These are phyloP conservation scores for Papiliotrema terrestris DNA, from an alignment of 1,284 basidiomycete genomes.

Conservation along the genomic window DNA sequence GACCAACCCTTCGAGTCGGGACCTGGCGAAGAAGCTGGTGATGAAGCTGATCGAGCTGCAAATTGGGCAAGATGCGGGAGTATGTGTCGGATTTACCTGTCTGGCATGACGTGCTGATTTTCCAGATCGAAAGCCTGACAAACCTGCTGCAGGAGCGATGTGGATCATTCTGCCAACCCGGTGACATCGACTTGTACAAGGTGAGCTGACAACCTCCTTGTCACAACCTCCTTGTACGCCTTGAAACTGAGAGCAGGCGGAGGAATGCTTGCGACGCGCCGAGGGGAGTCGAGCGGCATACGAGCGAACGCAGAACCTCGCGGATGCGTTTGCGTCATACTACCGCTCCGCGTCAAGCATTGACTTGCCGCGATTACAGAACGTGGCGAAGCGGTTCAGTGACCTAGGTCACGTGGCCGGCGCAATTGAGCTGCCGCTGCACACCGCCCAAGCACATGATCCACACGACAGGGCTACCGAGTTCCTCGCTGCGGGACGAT, in stretches of 20 bases:
- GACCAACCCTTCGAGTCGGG: constrained; percentile 74
- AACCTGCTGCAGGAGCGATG: constrained; percentile 91
- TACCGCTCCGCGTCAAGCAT: neutral
- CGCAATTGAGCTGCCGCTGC: constrained; percentile 78
- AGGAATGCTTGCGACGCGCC: constrained; percentile 88
- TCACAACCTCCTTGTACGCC: too few relatives aligned
- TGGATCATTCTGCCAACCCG: constrained; percentile 94
- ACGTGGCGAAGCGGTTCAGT: constrained; percentile 82
- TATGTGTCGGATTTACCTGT: constrained; percentile 49
- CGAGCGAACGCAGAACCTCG: constrained; percentile 71
- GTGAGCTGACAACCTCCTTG: too few relatives aligned
- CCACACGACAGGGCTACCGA: constrained; percentile 70
- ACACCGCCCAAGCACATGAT: constrained; percentile 79
- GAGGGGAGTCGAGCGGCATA: constrained; percentile 69
- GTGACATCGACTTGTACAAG: constrained; percentile 98
- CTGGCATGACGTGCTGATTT: constrained; percentile 3
- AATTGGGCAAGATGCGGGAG: constrained; percentile 91
- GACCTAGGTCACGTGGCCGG: constrained; percentile 75
- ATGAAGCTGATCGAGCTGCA: constrained; percentile 96
- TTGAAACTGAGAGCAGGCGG: constrained; percentile 59
- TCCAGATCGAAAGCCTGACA: constrained; percentile 89
- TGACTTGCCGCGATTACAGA: constrained; percentile 68
- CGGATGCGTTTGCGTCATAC: constrained; percentile 61
- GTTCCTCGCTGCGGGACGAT: constrained; percentile 68
- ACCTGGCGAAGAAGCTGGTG: constrained; percentile 79